A percentile compares a stretch with the other conserved stretches of the same genome.
These are phyloP conservation scores for Blastobotrys ciferrii DNA, from an alignment of 1,139 yeast genomes.

Conservation along the genomic window DNA sequence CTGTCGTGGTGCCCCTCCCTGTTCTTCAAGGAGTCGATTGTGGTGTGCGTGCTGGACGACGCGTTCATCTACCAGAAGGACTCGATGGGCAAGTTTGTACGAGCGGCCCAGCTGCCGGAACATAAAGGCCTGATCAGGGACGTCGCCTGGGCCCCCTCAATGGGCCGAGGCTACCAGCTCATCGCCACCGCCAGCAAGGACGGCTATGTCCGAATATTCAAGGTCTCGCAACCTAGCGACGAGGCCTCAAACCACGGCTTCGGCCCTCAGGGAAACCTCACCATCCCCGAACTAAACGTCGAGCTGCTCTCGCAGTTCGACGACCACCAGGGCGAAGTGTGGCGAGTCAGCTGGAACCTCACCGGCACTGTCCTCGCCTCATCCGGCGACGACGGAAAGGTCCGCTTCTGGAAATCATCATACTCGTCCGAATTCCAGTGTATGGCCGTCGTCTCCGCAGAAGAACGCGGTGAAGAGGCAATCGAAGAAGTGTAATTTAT, in stretches of 20 bases:
- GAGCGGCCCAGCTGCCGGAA: constrained; percentile 56
- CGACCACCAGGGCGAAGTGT: constrained; percentile 87
- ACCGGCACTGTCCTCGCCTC: constrained; percentile 87
- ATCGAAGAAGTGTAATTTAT: constrained; percentile 9
- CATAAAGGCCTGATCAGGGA: constrained; percentile 86
- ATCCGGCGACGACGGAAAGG: constrained; percentile 94
- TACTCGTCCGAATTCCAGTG: constrained; percentile 87
- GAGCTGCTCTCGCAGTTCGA: constrained; percentile 56
- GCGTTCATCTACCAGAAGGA: constrained; percentile 71
- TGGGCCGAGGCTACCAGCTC: constrained; percentile 85
- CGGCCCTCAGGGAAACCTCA: constrained; percentile 16
- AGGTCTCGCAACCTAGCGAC: constrained; percentile 49
- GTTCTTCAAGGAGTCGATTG: constrained; percentile 75
- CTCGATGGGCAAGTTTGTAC: constrained; percentile 40
- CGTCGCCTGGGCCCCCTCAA: constrained; percentile 95
- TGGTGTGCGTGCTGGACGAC: constrained; percentile 83
- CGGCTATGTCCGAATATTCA: constrained; percentile 84
- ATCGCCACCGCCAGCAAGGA: constrained; percentile 96
- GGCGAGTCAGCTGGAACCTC: constrained; percentile 93
- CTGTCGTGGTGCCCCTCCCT: constrained; percentile 93
- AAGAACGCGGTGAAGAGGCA: constrained; percentile 34
- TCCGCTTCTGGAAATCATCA: constrained; percentile 87
- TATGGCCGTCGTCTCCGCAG: constrained; percentile 82
- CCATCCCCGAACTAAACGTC: constrained; percentile 36
- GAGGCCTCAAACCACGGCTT: constrained; percentile 16